Base-by-base conservation (phyloP, 148 eudicot species). In the Dysphania ambrosioides region DNA sequence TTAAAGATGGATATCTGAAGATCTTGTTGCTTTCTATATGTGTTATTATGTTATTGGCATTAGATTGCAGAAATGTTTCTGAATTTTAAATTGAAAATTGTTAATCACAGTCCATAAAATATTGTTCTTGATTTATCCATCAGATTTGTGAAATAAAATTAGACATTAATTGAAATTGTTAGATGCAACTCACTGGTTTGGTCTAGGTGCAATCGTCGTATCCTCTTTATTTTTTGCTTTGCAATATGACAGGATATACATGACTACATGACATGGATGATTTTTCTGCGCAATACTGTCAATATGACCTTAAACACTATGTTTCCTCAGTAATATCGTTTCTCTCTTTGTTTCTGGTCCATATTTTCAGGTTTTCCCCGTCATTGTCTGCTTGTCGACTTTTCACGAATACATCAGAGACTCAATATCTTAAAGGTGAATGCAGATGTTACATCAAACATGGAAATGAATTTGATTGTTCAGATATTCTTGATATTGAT, bases 401-500 rank as follows among this genome's bases (percentile, higher is more conserved):
- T 82, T 89, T 86, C 72, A 73, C 87, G 15, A 90, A 83, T 70
- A 82, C 66, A 66, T 89, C 84, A 53, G 84, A 75, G 19, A 75
- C 80, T 57, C 79, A 82, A 63, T 78, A 76, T 75, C 74, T 78
- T 10, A 83, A 67, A 61, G 87, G 84, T 75, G 91, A 85, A 76
- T 68, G 82, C 72, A 79, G 81, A 59, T 86, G 77, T 72, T 81
- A 83, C 72, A 70, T 58, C n/a, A 85, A 87, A 72, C 84, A 83
- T 57, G 85, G 82, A 65, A 88, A 82, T 83, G 88, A 90, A 60
- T 82, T 84, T 55, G 81, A 90, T 79, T 88, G 86, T 74, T 87
- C 97, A 40, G 93, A 92, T 77, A 92, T 95, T 82, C 82, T 92
- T 27, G 97, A 89, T 75, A 80, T 85, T 42, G 99, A 92, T 75